Evolutionary conservation across 306 rosid species (phyloP).

Genomic region (Quercus alba): DNA sequence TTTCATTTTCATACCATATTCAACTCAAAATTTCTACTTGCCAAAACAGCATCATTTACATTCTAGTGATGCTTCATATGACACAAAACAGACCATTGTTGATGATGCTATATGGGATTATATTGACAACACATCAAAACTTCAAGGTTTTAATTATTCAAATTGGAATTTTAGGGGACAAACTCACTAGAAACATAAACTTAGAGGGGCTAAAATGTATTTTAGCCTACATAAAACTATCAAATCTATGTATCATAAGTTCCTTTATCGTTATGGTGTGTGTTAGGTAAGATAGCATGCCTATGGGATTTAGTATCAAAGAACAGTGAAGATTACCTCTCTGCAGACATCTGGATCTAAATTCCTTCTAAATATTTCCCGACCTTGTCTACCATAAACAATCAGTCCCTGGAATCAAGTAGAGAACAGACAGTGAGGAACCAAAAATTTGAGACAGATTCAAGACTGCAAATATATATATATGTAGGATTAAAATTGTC

Average conservation of each 20-base stretch:
- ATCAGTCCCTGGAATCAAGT: conserved; percentile 78
- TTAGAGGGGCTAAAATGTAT: not conserved
- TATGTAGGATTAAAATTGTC: not conserved
- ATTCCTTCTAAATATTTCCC: conserved; percentile 73
- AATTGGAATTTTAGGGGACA: not conserved
- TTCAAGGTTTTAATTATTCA: not conserved
- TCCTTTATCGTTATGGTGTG: not conserved
- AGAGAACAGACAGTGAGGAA: conserved; percentile 19
- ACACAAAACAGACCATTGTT: not conserved
- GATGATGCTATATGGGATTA: not conserved
- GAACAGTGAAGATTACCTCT: conserved; percentile 56
- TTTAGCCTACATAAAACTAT: not conserved
- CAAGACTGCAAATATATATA: not conserved
- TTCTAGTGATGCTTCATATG: too few relatives aligned
- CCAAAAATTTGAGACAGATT: not conserved
- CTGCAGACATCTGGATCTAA: conserved; percentile 71
- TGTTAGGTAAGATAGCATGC: not conserved
- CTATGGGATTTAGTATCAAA: conserved; percentile 9
- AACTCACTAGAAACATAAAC: not conserved
- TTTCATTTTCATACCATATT: too few relatives aligned
- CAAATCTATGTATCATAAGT: not conserved
- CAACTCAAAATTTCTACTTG: too few relatives aligned
- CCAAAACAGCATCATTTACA: too few relatives aligned
- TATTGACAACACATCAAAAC: not conserved
- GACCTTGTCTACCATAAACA: conserved; percentile 90